phyloP scores from a whole-genome alignment of 1,284 basidiomycete species.

The Ceratobasidium sp. region DNA sequence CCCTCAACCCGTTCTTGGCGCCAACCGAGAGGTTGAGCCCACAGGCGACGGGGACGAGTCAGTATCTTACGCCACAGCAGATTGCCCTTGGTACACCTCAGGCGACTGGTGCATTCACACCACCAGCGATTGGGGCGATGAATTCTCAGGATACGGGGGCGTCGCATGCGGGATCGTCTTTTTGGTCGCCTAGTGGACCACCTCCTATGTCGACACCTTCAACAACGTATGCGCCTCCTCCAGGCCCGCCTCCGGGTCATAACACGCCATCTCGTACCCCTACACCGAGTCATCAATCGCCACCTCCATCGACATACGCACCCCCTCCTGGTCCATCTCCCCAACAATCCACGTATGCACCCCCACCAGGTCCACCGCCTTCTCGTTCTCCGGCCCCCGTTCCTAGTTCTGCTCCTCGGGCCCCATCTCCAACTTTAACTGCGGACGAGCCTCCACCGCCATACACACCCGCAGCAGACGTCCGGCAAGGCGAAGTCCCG shows the following conservation, averaged over 20 bases:
- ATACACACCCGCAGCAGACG: conserved; percentile 70
- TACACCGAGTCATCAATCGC: no score
- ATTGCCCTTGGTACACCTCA: conserved; percentile 10
- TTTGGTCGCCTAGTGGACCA: no score
- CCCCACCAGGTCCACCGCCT: conserved; percentile 19
- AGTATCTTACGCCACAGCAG: conserved; percentile 31
- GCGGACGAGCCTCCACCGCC: conserved; percentile 70
- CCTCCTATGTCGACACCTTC: no score
- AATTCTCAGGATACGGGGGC: conserved; percentile 32
- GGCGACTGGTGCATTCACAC: neutral
- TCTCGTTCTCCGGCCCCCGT: no score
- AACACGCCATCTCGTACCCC: no score
- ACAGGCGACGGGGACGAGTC: conserved; percentile 30
- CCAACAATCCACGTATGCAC: no score
- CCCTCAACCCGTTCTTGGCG: conserved; percentile 32
- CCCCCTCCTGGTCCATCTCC: conserved; percentile 44
- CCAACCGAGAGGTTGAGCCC: conserved; percentile 30
- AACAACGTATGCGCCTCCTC: conserved; percentile 14
- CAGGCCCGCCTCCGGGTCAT: conserved; percentile 25
- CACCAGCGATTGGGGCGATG: conserved; percentile 8
- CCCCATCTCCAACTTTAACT: conserved; percentile 18
- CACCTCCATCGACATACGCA: conserved; percentile 19
- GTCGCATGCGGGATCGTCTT: no score
- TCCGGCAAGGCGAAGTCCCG: conserved; percentile 68
- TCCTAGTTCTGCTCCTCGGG: conserved; percentile 3